These are phyloP conservation scores for Exophiala mesophila DNA, from an alignment of 2,329 filamentous ascomycete genomes.

Conservation along the genomic window DNA sequence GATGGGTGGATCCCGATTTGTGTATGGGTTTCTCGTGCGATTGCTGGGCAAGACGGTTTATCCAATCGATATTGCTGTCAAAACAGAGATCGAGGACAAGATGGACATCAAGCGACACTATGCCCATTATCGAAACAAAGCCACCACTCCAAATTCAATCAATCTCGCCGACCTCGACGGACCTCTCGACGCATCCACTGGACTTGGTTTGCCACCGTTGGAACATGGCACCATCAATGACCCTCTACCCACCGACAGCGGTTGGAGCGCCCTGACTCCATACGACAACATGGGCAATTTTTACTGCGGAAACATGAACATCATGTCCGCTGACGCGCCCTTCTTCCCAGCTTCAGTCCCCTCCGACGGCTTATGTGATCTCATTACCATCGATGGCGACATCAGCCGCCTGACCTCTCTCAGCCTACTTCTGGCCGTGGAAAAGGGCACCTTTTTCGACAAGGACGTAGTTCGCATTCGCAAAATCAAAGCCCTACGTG, in stretches of 20 bases:
- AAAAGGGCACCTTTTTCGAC: slow-evolving; percentile 73
- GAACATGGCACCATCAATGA: slow-evolving; percentile 77
- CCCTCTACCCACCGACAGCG: slow-evolving; percentile 64
- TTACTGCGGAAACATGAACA: slow-evolving; percentile 91
- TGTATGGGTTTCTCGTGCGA: slow-evolving; percentile 73
- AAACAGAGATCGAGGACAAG: slow-evolving; percentile 75
- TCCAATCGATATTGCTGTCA: slow-evolving; percentile 82
- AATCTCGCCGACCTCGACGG: slow-evolving; percentile 33
- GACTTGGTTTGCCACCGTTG: slow-evolving; percentile 62
- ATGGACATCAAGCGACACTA: slow-evolving; percentile 69
- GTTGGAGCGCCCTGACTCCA: slow-evolving; percentile 65
- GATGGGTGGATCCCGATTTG: slow-evolving; percentile 86
- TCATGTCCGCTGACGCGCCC: slow-evolving; percentile 79
- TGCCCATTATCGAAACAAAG: slow-evolving; percentile 43
- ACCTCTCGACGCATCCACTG: slow-evolving; percentile 26
- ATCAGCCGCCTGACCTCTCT: slow-evolving; percentile 63
- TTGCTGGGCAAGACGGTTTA: slow-evolving; percentile 73
- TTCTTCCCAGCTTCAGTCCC: slow-evolving; percentile 83
- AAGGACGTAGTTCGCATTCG: slow-evolving; percentile 70
- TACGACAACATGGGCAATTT: slow-evolving; percentile 83
- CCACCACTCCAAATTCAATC: slow-evolving; percentile 36
- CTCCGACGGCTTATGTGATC: slow-evolving; percentile 78
- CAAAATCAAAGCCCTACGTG: slow-evolving; percentile 82
- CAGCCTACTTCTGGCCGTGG: slow-evolving; percentile 65
- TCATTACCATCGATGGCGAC: slow-evolving; percentile 74